Conservation (phyloP, 176 grass and related monocot genomes). For the Miscanthus lutarioriparius region DNA sequence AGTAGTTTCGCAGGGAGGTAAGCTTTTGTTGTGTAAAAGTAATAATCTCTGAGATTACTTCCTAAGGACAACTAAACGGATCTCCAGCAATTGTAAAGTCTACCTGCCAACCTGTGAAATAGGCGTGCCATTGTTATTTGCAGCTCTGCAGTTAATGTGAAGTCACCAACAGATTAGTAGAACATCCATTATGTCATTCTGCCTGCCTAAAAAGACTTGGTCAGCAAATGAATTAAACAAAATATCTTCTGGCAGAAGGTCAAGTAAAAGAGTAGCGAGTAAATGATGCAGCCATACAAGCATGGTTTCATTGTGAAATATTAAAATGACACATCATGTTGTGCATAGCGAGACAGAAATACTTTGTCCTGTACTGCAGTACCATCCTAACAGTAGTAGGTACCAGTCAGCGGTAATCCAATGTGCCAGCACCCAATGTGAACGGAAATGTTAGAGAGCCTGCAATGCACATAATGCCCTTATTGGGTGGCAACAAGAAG, state of each 20-base stretch:
- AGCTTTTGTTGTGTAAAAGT: not conserved
- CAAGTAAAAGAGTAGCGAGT: not conserved
- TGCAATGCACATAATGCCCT: constrained; percentile 44
- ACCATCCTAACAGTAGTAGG: not conserved
- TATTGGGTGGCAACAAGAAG: constrained; percentile 13
- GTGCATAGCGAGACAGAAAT: not conserved
- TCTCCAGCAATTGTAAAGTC: not conserved
- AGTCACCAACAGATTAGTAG: not conserved
- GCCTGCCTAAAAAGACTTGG: constrained; percentile 7
- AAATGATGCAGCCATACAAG: not conserved
- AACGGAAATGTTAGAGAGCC: constrained; percentile 78
- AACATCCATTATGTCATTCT: constrained; percentile 11
- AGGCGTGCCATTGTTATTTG: not conserved
- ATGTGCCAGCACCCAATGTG: constrained; percentile 54
- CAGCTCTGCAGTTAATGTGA: not conserved
- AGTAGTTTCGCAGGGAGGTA: not conserved
- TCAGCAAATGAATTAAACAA: not conserved
- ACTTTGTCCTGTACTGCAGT: not conserved
- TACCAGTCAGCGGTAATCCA: constrained; percentile 63
- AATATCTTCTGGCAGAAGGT: constrained; percentile 2
- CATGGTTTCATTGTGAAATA: not conserved
- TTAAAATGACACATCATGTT: not conserved
- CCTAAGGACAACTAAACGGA: not conserved
- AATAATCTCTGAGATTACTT: not conserved
- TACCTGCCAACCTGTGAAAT: constrained; percentile 16